A percentile compares a stretch with the other conserved stretches of the same genome.
These are phyloP conservation scores for Cercophora newfieldiana DNA, from an alignment of 495 filamentous ascomycete genomes.

Conservation along the genomic window DNA sequence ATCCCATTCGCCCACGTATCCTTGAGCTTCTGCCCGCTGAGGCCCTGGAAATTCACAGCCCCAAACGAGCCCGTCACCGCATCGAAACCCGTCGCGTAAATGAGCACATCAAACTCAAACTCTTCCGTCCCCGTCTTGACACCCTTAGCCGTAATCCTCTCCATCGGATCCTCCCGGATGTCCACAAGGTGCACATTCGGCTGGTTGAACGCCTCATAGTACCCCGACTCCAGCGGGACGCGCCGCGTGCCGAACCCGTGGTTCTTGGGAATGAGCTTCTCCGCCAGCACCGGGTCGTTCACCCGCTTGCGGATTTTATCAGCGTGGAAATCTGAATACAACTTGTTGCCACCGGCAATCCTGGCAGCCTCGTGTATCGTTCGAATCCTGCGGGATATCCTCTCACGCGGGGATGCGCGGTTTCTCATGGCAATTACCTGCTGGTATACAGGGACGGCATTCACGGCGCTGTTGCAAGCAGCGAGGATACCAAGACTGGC, in stretches of 20 bases:
- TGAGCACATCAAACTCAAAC: slow-evolving; percentile 54
- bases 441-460: slow-evolving; percentile 41
- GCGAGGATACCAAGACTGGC: slow-evolving; percentile 31
- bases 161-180: slow-evolving; percentile 45
- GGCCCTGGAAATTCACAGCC: slow-evolving; percentile 49
- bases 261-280: slow-evolving; percentile 50
- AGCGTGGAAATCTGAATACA: slow-evolving; percentile 46
- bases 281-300: slow-evolving; percentile 45
- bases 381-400: slow-evolving; percentile 37
- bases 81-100: slow-evolving; percentile 60
- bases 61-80: slow-evolving; percentile 52
- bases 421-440: slow-evolving; percentile 44
- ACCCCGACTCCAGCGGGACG: slow-evolving; percentile 50
- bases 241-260: slow-evolving; percentile 54
- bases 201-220: slow-evolving; percentile 54
- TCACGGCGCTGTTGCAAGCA: slow-evolving; percentile 39
- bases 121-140: slow-evolving; percentile 44
- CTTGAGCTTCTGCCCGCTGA: slow-evolving; percentile 41
- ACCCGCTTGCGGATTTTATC: slow-evolving; percentile 47
- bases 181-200: slow-evolving; percentile 52
- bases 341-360: slow-evolving; percentile 37
- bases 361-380: slow-evolving; percentile 40
- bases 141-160: slow-evolving; percentile 41
- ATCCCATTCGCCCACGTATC: slow-evolving; percentile 52
- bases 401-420: slow-evolving; percentile 35